Evolutionary conservation across 1,284 basidiomycete genomes (phyloP).

Genomic region (Papiliotrema terrestris): DNA sequence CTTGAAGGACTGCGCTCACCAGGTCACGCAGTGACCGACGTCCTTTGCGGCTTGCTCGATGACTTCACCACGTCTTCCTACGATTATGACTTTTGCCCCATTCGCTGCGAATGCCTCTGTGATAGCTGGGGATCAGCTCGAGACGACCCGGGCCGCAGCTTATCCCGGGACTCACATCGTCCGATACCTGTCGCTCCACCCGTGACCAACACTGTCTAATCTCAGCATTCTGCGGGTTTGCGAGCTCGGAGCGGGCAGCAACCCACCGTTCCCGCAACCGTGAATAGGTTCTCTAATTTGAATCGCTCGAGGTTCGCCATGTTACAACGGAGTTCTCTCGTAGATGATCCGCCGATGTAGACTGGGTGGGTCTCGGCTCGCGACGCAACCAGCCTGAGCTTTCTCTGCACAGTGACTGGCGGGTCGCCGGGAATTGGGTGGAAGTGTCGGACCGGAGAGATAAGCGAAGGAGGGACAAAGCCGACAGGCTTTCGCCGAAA

Average conservation of each 20-base stretch:
- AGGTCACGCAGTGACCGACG: conserved; percentile 15
- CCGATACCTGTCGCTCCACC: conserved; percentile 30
- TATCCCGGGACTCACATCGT: conserved; percentile 10
- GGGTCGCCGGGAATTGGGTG: too few relatives aligned
- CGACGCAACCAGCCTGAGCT: too few relatives aligned
- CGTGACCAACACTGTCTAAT: conserved; percentile 21
- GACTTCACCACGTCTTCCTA: conserved; percentile 29
- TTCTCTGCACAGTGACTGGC: too few relatives aligned
- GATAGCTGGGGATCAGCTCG: conserved; percentile 1
- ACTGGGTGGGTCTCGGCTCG: background rate
- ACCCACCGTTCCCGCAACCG: conserved; percentile 23
- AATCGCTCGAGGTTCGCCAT: conserved; percentile 1
- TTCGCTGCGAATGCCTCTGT: conserved; percentile 21
- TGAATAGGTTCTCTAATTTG: conserved; percentile 25
- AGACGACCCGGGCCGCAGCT: background rate
- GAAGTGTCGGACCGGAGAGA: too few relatives aligned
- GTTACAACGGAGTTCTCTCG: too few relatives aligned
- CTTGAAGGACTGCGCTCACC: background rate
- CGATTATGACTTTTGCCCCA: conserved; percentile 37
- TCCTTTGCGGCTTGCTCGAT: conserved; percentile 24
- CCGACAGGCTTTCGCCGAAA: too few relatives aligned
- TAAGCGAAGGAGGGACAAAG: too few relatives aligned
- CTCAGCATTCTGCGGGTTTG: background rate
- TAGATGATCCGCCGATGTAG: background rate
- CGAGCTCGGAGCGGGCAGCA: background rate